These are phyloP conservation scores for Hirschioporus abietinus DNA, from an alignment of 768 basidiomycete genomes.

Conservation along the genomic window DNA sequence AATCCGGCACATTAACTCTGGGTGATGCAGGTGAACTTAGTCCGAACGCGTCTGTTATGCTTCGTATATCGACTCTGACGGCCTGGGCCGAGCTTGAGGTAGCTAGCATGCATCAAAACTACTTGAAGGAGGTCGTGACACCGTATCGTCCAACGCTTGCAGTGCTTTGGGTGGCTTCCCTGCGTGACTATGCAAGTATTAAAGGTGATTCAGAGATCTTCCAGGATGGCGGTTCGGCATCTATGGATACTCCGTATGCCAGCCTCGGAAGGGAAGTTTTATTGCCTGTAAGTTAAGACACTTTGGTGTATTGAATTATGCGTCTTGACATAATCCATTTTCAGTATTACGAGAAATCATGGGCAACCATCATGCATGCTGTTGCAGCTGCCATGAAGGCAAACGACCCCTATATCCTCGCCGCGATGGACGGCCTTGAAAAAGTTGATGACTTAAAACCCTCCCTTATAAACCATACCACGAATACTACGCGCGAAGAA, in stretches of 20 bases:
- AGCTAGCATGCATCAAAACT: constrained; percentile 65
- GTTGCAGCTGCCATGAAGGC: constrained; percentile 74
- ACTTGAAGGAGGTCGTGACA: constrained; percentile 75
- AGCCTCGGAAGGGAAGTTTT: constrained; percentile 88
- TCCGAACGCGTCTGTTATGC: constrained; percentile 92
- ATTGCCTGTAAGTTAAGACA: constrained; percentile 60
- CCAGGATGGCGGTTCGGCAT: constrained; percentile 67
- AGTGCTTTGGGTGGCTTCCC: constrained; percentile 79
- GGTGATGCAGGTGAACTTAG: constrained; percentile 85
- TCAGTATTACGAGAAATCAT: constrained; percentile 84
- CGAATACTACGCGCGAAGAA: constrained; percentile 39
- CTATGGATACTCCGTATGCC: constrained; percentile 77
- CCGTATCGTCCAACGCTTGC: constrained; percentile 74
- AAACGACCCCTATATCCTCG: constrained; percentile 59
- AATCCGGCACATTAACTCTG: constrained; percentile 75
- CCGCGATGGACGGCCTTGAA: constrained; percentile 80
- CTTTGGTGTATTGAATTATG: too few species aligned
- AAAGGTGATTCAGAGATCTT: constrained; percentile 84
- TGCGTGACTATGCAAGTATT: constrained; percentile 91
- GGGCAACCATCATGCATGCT: constrained; percentile 80
- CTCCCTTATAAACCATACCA: background rate
- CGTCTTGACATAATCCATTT: background rate
- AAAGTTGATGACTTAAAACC: constrained; percentile 3
- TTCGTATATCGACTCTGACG: constrained; percentile 85
- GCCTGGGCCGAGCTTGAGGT: constrained; percentile 95